A percentile compares a stretch with the other conserved stretches of the same genome.
These are phyloP conservation scores for Cercospora citrullina DNA, from an alignment of 2,329 filamentous ascomycete species.

Conservation along the genomic window DNA sequence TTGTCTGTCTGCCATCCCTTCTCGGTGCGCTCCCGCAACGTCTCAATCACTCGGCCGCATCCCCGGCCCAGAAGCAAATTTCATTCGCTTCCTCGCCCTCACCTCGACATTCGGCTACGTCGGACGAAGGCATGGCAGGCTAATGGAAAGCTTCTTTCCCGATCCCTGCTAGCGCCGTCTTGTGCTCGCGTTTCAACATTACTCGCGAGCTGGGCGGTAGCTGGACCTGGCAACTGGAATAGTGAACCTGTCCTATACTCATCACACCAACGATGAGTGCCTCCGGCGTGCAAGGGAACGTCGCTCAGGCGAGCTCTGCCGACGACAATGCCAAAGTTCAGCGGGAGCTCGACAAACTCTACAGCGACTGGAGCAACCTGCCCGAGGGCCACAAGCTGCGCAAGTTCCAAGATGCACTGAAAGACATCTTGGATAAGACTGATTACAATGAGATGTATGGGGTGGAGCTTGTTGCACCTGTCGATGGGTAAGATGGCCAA, in stretches of 20 bases:
- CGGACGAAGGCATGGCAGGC: background rate
- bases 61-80: background rate
- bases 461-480: slow-evolving; percentile 57
- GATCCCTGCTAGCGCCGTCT: background rate
- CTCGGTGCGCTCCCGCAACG: background rate
- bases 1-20: background rate
- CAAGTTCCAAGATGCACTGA: slow-evolving; percentile 58
- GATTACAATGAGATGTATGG: slow-evolving; percentile 84
- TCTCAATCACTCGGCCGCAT: background rate
- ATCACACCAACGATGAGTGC: background rate
- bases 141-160: background rate
- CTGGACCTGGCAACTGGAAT: background rate
- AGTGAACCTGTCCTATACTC: background rate
- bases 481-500: slow-evolving; percentile 27
- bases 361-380: slow-evolving; percentile 29
- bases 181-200: slow-evolving; percentile 3
- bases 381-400: slow-evolving; percentile 30
- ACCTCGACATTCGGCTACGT: background rate
- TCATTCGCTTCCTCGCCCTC: background rate
- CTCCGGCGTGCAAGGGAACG: slow-evolving; percentile 5
- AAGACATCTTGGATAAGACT: slow-evolving; percentile 57
- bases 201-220: background rate
- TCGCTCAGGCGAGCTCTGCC: slow-evolving; percentile 13
- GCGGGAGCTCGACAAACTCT: slow-evolving; percentile 16
- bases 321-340: slow-evolving; percentile 14